Evolutionary conservation across 2,329 filamentous ascomycete species (phyloP), one percentile per base, ranked within the genome.

Genomic region (Trichoderma hamatum): DNA sequence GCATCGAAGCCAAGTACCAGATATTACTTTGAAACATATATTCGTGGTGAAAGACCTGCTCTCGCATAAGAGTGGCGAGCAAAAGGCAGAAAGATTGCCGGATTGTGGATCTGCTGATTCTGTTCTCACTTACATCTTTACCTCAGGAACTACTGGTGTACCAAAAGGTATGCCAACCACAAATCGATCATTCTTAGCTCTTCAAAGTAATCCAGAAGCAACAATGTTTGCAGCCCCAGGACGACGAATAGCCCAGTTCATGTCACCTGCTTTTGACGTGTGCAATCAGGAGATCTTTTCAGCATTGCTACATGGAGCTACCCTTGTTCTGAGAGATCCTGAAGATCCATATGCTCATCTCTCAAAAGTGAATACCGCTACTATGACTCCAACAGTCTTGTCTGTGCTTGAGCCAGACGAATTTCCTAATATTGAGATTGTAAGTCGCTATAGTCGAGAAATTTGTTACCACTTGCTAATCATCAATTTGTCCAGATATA

Each of bases 111-210:
- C 21, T 32, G 16, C 51, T 30, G 60, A 39, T 21, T 66, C 61
- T 52, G 67, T 54, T 16, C 21, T 69, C 34, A 54, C 54, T 19
- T 39, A 60, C 34, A 58, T 70, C 63, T 70, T 70, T 34, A 70
- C 68, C 6, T 70, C 68, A 2, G 68, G 68, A 11, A 61, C 68
- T 3, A 70, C 68, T 9, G 68, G 63, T 7, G 60, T 55, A 3
- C 68, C 68, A 43, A 70, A 70, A 24, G 68, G 68, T 3, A 69
- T 69, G 3, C 61, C 67, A 11, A 69, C 64, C 14, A 60, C 67
- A 3, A 59, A 69, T 13, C 34, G 51, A 24, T 55, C 61, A 39
- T 65, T 69, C 36, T 39, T 69, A 26, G 51, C 67, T 51, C 58
- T 58, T 19, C 67, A 69, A 30, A 69, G 67, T 49, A 69, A 69